These are phyloP conservation scores for Ailanthus altissimus DNA, from an alignment of 345 rosid species.

Conservation along the genomic window DNA sequence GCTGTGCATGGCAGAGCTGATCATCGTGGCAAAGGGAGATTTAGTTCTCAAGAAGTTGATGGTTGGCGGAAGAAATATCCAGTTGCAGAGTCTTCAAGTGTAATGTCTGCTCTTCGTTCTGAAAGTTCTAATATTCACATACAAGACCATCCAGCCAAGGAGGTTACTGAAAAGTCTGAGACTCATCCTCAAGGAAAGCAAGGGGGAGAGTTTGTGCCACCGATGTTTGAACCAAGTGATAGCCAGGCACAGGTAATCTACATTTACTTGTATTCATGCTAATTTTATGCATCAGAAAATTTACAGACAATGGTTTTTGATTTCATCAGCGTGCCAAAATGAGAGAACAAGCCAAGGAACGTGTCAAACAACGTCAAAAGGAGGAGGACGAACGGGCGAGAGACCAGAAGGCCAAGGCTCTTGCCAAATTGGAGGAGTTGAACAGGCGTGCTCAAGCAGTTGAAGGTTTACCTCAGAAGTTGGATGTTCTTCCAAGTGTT, in stretches of 20 bases:
- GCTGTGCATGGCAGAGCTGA: conserved; percentile 55
- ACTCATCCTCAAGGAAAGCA: conserved; percentile 36
- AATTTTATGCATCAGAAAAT: conserved; percentile 19
- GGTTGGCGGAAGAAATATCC: conserved; percentile 53
- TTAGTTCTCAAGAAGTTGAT: conserved; percentile 52
- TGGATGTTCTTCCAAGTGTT: conserved; percentile 38
- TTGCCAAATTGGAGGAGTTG: conserved; percentile 79
- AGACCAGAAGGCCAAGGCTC: conserved; percentile 90
- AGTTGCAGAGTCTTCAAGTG: conserved; percentile 36
- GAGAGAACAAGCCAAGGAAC: conserved; percentile 75
- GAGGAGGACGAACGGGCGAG: conserved; percentile 93
- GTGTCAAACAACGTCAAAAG: conserved; percentile 62
- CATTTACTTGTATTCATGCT: conserved; percentile 19
- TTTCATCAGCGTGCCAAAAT: conserved; percentile 65
- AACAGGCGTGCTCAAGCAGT: conserved; percentile 62
- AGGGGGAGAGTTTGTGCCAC: conserved; percentile 43
- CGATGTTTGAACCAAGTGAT: conserved; percentile 48
- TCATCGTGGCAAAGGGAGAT: conserved; percentile 59
- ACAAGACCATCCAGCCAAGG: conserved; percentile 35
- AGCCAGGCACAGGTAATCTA: conserved; percentile 50
- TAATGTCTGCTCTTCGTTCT: conserved; percentile 32
- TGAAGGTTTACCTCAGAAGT: conserved; percentile 47
- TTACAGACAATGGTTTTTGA: conserved; percentile 20
- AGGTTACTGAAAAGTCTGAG: conserved; percentile 39
- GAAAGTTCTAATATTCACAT: conserved; percentile 40